These are phyloP conservation scores for Neurospora sp. DNA, from an alignment of 495 filamentous ascomycete genomes.

Conservation along the genomic window DNA sequence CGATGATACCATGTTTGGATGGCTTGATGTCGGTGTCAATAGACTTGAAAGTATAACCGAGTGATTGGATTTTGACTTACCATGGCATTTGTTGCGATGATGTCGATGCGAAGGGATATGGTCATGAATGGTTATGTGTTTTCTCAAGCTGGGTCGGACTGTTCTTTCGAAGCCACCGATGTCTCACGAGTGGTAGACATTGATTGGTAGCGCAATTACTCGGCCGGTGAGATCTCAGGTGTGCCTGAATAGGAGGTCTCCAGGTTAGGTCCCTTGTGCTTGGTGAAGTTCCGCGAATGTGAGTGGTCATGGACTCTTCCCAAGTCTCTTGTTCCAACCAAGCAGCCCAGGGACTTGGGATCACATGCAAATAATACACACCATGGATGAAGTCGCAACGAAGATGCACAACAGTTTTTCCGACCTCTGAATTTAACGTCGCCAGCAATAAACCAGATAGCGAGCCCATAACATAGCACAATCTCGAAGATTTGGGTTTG, in stretches of 20 bases:
- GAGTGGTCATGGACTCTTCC: background rate
- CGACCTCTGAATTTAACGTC: background rate
- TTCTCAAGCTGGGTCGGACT: background rate
- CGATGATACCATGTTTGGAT: background rate
- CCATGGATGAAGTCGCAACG: background rate
- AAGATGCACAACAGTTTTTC: background rate
- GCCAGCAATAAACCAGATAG: background rate
- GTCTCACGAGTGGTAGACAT: background rate
- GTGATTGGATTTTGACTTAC: background rate
- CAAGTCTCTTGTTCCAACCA: background rate
- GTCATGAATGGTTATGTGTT: background rate
- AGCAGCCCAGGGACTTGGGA: background rate
- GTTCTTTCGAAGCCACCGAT: background rate
- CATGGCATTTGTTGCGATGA: background rate
- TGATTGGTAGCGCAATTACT: background rate
- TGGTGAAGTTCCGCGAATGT: background rate
- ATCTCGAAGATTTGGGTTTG: background rate
- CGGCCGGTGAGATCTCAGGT: background rate
- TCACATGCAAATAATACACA: background rate
- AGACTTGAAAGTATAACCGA: background rate
- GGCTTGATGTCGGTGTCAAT: background rate
- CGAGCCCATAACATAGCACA: background rate
- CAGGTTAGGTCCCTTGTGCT: background rate
- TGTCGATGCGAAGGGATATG: background rate
- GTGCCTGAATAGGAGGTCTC: background rate